Base-by-base conservation (phyloP, 2,329 filamentous ascomycete species). In the Zymoseptoria crescenta region DNA sequence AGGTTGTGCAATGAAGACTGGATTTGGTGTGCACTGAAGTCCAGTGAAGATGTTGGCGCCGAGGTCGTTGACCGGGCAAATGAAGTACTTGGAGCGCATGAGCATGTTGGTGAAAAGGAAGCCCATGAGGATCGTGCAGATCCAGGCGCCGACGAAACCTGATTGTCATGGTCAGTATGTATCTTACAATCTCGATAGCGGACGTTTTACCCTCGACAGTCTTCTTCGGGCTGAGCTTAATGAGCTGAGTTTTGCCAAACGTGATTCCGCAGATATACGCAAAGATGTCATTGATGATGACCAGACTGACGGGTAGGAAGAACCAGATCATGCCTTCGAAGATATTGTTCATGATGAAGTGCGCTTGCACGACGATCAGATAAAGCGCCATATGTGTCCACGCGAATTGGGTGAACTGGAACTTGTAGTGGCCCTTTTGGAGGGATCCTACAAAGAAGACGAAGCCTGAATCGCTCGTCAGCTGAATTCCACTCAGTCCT, bases 271-370 rank as follows among this genome's bases (percentile, higher is more conserved):
- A 96, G 62, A 99, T 86, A 74, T 99, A 99, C 69, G 94, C 94
- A 70, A 95, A 97, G 65, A 99, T 99, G 73, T 99, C 94, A 75
- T 99, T 99, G 64, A 90, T 96, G 73, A 99, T 96, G 74, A 99
- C 94, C 68, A 99, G 83, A 56, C 91, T 87, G 7, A 91, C 92
- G 7, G 94, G 94, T 51, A 99, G 78, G 82, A 97, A 96, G 81
- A 99, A 97, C 94, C 94, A 99, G 74, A 99, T 96, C 89, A 99
- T 91, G 78, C 94, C 94, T 78, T 99, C 94, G 69, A 99, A 95
- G 65, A 99, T 88, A 76, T 99, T 99, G 82, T 99, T 99, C 90
- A 99, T 97, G 78, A 97, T 91, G 75, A 99, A 99, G 74, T 99
- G 94, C 13, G 94, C 92, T 76, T 99, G 92, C 5, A 96, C 92